Evolutionary conservation across 2,329 filamentous ascomycete genomes (phyloP), one percentile per base, ranked within the genome.

Genomic region (Epichloe brachyelytri): DNA sequence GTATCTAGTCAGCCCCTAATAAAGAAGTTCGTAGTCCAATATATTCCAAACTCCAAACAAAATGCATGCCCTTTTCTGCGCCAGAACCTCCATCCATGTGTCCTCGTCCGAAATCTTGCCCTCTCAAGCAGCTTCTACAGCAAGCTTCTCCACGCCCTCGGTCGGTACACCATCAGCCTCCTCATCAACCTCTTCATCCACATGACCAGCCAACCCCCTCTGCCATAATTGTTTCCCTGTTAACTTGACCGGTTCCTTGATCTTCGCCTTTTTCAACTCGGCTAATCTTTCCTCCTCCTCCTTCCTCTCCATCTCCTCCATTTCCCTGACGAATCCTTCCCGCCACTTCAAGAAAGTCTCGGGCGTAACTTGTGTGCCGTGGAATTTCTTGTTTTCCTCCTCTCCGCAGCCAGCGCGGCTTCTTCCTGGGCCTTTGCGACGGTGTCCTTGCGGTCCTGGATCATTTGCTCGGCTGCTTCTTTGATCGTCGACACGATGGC

Each of bases 381-480:
- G 86, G 68, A 98, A 98, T 69, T 96, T 97, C 61, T 85, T 82
- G 66, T 98, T 98, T 73, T 98, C 93, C 66, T 93, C 89, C 86
- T 82, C 70, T 98, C 93, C 1, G 78, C 79, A 11, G 73, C 79
- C 6, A 75, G 65, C 14, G 71, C 52, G 14, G 60, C 69, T 62
- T 83, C 79, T 57, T 85, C 80, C 3, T 72, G 70, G 43, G 62
- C 75, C 61, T 80, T 77, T 7, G 76, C 77, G 2, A 74, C 78
- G 8, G 75, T 85, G 52, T 80, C 79, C 61, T 82, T 80, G 44
- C 93, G 82, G 55, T 88, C 82, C 15, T 76, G 69, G 58, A 97
- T 82, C 53, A 98, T 77, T 59, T 83, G 77, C 71, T 98, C 93
- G n/a, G 90, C 91, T 48, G 79, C 77, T 53, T 98, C 93, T 65